Percentiles rank a stretch among this genome's conserved stretches.
These are phyloP conservation scores for Manihot esculenta DNA, from an alignment of 441 rosid species.

Conservation along the genomic window DNA sequence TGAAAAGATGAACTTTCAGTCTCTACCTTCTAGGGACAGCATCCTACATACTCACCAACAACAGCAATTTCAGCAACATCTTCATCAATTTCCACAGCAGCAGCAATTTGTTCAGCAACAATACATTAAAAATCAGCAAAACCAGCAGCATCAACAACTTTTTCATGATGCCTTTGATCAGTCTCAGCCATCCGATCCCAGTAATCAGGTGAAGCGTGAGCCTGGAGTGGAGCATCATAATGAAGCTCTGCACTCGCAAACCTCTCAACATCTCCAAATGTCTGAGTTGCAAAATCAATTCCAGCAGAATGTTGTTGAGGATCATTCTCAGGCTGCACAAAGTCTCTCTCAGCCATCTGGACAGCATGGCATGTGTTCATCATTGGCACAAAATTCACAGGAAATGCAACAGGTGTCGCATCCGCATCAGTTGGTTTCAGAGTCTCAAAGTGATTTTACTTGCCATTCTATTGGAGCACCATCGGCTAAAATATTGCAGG, in stretches of 20 bases:
- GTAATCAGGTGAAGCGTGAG: slow-evolving; percentile 71
- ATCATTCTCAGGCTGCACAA: slow-evolving; percentile 48
- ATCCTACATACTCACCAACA: slow-evolving; percentile 65
- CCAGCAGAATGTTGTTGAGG: slow-evolving; percentile 65
- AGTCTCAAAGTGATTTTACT: slow-evolving; percentile 54
- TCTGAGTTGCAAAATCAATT: slow-evolving; percentile 73
- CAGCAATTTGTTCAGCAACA: slow-evolving; percentile 74
- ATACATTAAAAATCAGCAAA: slow-evolving; percentile 63
- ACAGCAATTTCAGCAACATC: slow-evolving; percentile 71
- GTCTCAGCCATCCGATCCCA: slow-evolving; percentile 57
- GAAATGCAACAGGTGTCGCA: slow-evolving; percentile 72
- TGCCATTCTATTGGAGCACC: slow-evolving; percentile 54
- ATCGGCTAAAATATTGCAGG: slow-evolving; percentile 53
- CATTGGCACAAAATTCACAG: slow-evolving; percentile 64
- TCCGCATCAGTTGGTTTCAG: slow-evolving; percentile 56
- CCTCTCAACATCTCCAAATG: slow-evolving; percentile 60
- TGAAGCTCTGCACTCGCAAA: slow-evolving; percentile 57
- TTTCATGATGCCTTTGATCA: slow-evolving; percentile 59
- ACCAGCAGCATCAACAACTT: slow-evolving; percentile 65
- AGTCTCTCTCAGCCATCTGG: slow-evolving; percentile 44
- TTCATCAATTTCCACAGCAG: slow-evolving; percentile 65
- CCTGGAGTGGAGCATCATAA: slow-evolving; percentile 65
- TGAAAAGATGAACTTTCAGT: slow-evolving; percentile 55
- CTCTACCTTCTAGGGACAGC: slow-evolving; percentile 47
- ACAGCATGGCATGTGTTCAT: slow-evolving; percentile 50